phyloP scores from a whole-genome alignment of 352 stramenopile species.

The Pythium brachiatum region DNA sequence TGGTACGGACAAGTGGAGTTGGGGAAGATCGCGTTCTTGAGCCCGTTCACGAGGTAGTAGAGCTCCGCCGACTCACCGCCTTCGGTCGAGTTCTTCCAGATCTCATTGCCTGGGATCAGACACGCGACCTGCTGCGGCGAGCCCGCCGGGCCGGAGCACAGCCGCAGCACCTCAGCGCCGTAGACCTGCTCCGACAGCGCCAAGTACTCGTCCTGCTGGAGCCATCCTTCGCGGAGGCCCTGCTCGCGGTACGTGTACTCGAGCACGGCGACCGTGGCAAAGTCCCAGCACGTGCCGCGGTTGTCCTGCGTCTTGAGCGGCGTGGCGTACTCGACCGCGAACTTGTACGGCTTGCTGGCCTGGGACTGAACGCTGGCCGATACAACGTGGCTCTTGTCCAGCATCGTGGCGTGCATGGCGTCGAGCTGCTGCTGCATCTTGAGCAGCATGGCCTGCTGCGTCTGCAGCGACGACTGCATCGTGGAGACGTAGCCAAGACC shows the following conservation, averaged over 20 bases:
- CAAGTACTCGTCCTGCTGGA: constrained; percentile 51
- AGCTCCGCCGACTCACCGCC: constrained; percentile 47
- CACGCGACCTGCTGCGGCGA: constrained; percentile 61
- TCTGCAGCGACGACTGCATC: constrained; percentile 38
- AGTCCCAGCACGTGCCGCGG: constrained; percentile 70
- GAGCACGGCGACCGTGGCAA: constrained; percentile 57
- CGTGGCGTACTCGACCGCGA: constrained; percentile 47
- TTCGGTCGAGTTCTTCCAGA: constrained; percentile 70
- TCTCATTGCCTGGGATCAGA: constrained; percentile 54
- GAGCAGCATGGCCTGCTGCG: constrained; percentile 34
- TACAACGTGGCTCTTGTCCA: constrained; percentile 24
- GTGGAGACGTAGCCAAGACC: constrained; percentile 33
- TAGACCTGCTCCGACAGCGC: constrained; percentile 65
- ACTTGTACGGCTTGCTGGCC: constrained; percentile 44
- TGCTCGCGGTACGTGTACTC: constrained; percentile 68
- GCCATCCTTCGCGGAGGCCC: constrained; percentile 49
- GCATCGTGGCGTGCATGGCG: constrained; percentile 41
- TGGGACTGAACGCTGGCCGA: constrained; percentile 24
- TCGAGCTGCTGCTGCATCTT: constrained; percentile 55
- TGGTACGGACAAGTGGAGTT: constrained; percentile 49
- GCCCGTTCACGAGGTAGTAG: constrained; percentile 48
- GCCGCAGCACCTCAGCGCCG: constrained; percentile 52
- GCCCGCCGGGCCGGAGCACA: constrained; percentile 43
- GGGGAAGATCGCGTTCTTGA: constrained; percentile 54
- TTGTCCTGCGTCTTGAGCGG: constrained; percentile 71